Conservation (phyloP, 345 rosid species). For the Linum usitatissimum region DNA sequence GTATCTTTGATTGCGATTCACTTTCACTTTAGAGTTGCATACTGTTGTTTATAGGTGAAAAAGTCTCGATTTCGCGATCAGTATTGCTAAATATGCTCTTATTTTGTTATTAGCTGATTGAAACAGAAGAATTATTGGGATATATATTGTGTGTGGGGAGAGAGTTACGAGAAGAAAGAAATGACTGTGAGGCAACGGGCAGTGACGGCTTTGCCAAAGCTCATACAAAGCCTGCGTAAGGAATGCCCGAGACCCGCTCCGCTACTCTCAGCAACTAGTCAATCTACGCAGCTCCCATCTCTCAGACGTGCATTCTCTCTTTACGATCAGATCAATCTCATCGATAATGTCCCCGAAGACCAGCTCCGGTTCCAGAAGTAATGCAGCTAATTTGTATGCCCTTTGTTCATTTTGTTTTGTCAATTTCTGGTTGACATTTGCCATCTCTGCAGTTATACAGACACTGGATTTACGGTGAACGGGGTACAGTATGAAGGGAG, state of each 20-base stretch:
- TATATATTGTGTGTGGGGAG: neutral
- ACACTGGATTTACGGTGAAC: slow-evolving; percentile 74
- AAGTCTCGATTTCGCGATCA: no score
- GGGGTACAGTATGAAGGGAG: slow-evolving; percentile 73
- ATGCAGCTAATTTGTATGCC: neutral
- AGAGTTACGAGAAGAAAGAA: slow-evolving; percentile 19
- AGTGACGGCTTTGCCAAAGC: slow-evolving; percentile 39
- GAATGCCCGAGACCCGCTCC: slow-evolving; percentile 12
- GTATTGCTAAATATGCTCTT: no score
- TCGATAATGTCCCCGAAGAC: slow-evolving; percentile 77
- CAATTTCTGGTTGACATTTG: neutral
- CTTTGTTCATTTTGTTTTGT: neutral
- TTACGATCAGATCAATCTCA: slow-evolving; percentile 90
- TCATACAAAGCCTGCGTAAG: slow-evolving; percentile 35
- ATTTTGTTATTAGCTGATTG: no score
- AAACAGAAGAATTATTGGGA: neutral
- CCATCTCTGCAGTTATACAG: slow-evolving; percentile 39
- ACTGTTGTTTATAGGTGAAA: no score
- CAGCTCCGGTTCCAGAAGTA: slow-evolving; percentile 87
- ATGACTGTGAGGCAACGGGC: slow-evolving; percentile 39
- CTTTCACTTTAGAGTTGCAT: no score
- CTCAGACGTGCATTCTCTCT: slow-evolving; percentile 82
- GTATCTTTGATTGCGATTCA: no score
- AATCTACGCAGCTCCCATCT: slow-evolving; percentile 37
- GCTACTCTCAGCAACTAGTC: slow-evolving; percentile 5